Base-by-base conservation (phyloP, 208 protist genomes). In the Trypanosoma melophagium region DNA sequence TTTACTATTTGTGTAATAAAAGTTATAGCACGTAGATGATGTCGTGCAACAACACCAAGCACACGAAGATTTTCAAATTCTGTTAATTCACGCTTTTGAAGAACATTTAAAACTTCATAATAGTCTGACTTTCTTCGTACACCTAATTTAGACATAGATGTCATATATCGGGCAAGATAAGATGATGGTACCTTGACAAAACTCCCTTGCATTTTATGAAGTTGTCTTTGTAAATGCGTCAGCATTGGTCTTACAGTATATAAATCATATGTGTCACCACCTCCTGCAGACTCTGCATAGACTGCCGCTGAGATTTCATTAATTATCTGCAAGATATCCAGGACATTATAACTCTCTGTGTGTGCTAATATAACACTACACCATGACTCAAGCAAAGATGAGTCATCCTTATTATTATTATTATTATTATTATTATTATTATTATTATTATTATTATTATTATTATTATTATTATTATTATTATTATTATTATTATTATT, bases 91-190 rank as follows among this genome's bases (percentile, higher is more conserved):
- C 81, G 79, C 13, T 49, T 12, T 47, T 83, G 71, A 35, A 89
- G 45, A 25, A 59, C 41, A 21, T 62, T 47, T 42, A 92, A 41
- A 13, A 88, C 69, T 0, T 38, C n/a, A 24, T 76, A 77, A 72
- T 87, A 92, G 17, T 63, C 54, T 25, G 66, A 40, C 51, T 78
- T 80, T 16, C 61, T 54, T 5, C 78, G 74, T 5, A 86, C 62
- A 42, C 60, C 61, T 52, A 89, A 60, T 71, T 79, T 84, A 28
- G 86, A 86, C 44, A 92, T 47, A 22, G 78, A 80, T 0, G 53
- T 76, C 41, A 92, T 57, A 65, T 87, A 92, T 57, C 86, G 86
- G 19, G 78, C 71, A 8, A 92, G 75, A 38, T 72, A 51, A 24
- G 71, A 56, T 13, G 81, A 78, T 25, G 73, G 76, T 19, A 86